Evolutionary conservation across 139 green algal species (phyloP), one percentile per base, ranked within the genome.

Genomic region (Chlorella sp.): DNA sequence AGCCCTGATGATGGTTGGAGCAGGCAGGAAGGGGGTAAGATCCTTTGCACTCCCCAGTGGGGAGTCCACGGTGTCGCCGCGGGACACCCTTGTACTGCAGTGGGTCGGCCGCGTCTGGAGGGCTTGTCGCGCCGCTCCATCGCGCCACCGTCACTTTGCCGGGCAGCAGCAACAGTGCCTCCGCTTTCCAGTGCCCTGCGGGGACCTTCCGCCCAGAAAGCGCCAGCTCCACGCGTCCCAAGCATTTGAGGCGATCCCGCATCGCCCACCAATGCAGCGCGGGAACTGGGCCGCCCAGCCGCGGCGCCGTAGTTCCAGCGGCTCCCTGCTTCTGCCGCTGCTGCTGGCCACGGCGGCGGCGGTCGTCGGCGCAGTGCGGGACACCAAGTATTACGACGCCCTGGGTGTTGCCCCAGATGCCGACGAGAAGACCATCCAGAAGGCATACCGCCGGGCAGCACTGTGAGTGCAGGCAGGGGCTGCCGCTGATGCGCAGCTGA

Each of bases 341-440:
- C 48, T 83, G 71, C 85, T 89, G 42, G 32, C 83, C 15, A 71
- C 85, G 64, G 85, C 85, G 39, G 85, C 53, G 3, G 28, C 48
- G 24, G 40, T 42, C 30, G 86, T 90, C 3, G 60, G 66, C 26
- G 92, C 92, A 19, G 94, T 96, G 39, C 88, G 93, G 7, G 95
- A 97, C 28, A 95, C 75, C n/a, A 96, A 96, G 88, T 96, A 93
- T 34, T 98, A 98, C 85, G 92, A 96, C 28, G 57, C 94, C 0
- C 91, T 98, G 0, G 95, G 95, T 36, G 88, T 98, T 0, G 75
- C 83, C 0, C 68, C 87, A 0, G 95, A 97, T 48, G 96, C 96
- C 0, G 94, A 97, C n/a, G 96, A 98, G 12, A 68, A 86, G 7
- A 95, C 92, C 0, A 97, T 99, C 57, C 98, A 99, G 90, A 96